These are phyloP conservation scores for Vitis cinerea DNA, from an alignment of 164 flowering plant genomes.

Conservation along the genomic window DNA sequence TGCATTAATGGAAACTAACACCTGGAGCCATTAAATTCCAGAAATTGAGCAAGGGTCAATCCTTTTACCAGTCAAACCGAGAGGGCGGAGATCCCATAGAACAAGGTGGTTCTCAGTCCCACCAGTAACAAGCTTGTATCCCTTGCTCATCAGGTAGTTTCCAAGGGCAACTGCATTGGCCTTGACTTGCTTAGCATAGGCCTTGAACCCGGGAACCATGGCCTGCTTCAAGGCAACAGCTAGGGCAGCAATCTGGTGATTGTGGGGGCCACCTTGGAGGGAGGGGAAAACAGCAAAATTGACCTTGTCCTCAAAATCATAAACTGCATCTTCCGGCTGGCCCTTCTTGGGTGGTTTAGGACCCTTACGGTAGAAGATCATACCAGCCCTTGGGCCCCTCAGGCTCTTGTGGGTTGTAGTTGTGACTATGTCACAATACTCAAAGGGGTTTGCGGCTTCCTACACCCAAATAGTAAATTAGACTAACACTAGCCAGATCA, in stretches of 20 bases:
- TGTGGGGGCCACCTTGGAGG: conserved; percentile 99
- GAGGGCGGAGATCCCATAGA: conserved; percentile 99
- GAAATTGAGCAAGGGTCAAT: background rate
- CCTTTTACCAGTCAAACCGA: conserved; percentile 86
- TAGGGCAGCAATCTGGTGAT: conserved; percentile 97
- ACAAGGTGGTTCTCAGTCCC: conserved; percentile 99
- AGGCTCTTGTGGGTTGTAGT: conserved; percentile 99
- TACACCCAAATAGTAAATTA: conserved; percentile 18
- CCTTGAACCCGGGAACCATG: conserved; percentile 85
- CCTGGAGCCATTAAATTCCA: background rate
- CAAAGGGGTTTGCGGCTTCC: conserved; percentile 98
- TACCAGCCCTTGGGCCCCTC: conserved; percentile 98
- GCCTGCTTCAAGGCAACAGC: conserved; percentile 97
- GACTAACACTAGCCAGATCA: background rate
- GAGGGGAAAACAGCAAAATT: conserved; percentile 98
- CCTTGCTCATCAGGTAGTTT: conserved; percentile 90
- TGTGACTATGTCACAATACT: conserved; percentile 93
- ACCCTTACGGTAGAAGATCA: conserved; percentile 99
- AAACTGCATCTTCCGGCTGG: conserved; percentile 91
- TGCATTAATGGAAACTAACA: background rate
- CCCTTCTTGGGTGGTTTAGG: conserved; percentile 99
- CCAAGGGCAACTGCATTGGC: conserved; percentile 98
- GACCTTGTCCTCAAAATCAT: conserved; percentile 93
- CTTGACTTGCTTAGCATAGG: conserved; percentile 94
- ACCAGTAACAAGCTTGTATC: conserved; percentile 86